Evolutionary conservation across 176 grass and related monocot genomes (phyloP).

Genomic region (Triticum aestivum): IWGSC_CS_RefSeq_v2.1 NC_057807.1:569275100-569275599

Average conservation of each 20-base stretch:
- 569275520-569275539: too few species aligned
- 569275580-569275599: too few species aligned
- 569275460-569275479: not conserved
- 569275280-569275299: not conserved
- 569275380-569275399: not conserved
- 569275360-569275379: not conserved
- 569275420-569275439: not conserved
- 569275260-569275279: slow-evolving; percentile 15
- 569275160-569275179: not conserved
- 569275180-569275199: not conserved
- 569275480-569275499: too few species aligned
- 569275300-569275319: not conserved
- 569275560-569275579: too few species aligned
- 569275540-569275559: too few species aligned
- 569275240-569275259: slow-evolving; percentile 35
- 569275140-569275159: not conserved
- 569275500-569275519: too few species aligned
- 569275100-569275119: not conserved
- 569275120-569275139: not conserved
- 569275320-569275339: not conserved
- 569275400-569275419: not conserved
- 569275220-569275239: slow-evolving; percentile 29
- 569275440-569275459: not conserved
- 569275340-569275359: not conserved
- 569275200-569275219: not conserved